Evolutionary conservation across 108 stramenopile species (phyloP), one percentile per base, ranked within the genome.

Genomic region (Nitzschia sp.): DNA sequence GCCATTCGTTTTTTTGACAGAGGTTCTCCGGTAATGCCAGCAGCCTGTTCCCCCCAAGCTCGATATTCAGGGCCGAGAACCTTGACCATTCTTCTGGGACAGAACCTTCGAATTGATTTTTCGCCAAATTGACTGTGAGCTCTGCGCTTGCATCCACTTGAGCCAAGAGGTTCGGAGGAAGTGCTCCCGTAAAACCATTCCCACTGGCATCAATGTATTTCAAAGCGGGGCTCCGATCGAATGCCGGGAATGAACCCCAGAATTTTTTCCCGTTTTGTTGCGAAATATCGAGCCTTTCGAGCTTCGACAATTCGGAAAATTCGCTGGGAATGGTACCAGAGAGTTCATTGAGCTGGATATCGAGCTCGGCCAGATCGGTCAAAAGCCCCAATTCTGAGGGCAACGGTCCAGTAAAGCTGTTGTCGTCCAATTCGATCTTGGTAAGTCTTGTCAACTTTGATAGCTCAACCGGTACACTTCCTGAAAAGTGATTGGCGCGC

Each of bases 21-120:
- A 88, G 31, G 2, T 26, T 70, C 28, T 69, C 65, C 30, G 87
- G 85, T 2, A 91, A 71, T 9, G 36, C 74, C 9, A 80, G 71
- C 9, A 91, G 81, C 77, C 58, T 70, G 49, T 91, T 91, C 1
- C 72, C 85, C 29, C 82, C 71, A n/a, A 87, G 75, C 46, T 64
- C 66, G 15, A 81, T 17, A 49, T 67, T 54, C 1, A 88, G 67
- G 17, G 68, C 45, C 19, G 82, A 55, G 28, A 89, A 70, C 17
- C 28, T 63, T 17, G 48, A 42, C 54, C 59, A 69, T 15, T 62
- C 45, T 8, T 3, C 28, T 30, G 75, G 75, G 15, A 76, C 34
- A 8, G 60, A 32, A 18, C 68, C 75, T 21, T 24, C 8, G 30
- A 76, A 59, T 1, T 18, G 24, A 49, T 76, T 76, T 17, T 26